Evolutionary conservation across 2,329 filamentous ascomycete genomes (phyloP), one percentile per base, ranked within the genome.

Genomic region (Cladosporium sp.): DNA sequence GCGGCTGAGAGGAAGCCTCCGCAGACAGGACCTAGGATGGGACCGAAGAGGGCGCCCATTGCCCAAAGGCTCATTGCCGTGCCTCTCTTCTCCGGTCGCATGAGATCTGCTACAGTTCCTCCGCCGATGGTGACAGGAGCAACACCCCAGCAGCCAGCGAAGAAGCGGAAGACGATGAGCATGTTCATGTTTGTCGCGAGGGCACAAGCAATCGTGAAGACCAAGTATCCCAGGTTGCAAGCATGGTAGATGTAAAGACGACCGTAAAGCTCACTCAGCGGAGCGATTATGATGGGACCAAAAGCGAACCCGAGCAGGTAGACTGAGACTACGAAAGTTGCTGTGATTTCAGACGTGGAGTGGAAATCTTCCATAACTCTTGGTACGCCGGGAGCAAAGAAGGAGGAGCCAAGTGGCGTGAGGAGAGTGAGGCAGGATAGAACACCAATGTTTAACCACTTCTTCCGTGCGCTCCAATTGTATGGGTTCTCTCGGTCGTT

Each of bases 71-170:
- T 57, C 24, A 67, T 60, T 6, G 67, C 67, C 8, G 65, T 57
- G 12, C 67, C 68, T 25, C 68, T 63, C 39, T 68, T 56, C 22
- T 63, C 58, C 7, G 66, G 62, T 12, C 61, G 55, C 52, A 62
- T 66, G 35, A 65, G 61, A 28, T 69, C 67, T 12, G 66, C 65
- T 2, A 69, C 53, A 0, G 63, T 57, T 4, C 66, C 67, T 13
- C 66, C 80, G 1, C 80, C 74, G 50, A 83, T 77, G 1, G 76
- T 77, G 7, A 83, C 66, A 2, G 80, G 66, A 42, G 61, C 75
- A 37, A 76, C 78, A 12, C 77, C 47, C 62, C 82, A 82, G n/a
- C 80, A 65, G 1, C 82, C 82, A 1, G 75, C 48, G 8, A 58
- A 28, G 62, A 74, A 75, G 25, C 77, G 64, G 1, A 74, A 72